Evolutionary conservation across 2,329 filamentous ascomycete genomes (phyloP), one percentile per base, ranked within the genome.

Genomic region (Neurospora crassa): DNA sequence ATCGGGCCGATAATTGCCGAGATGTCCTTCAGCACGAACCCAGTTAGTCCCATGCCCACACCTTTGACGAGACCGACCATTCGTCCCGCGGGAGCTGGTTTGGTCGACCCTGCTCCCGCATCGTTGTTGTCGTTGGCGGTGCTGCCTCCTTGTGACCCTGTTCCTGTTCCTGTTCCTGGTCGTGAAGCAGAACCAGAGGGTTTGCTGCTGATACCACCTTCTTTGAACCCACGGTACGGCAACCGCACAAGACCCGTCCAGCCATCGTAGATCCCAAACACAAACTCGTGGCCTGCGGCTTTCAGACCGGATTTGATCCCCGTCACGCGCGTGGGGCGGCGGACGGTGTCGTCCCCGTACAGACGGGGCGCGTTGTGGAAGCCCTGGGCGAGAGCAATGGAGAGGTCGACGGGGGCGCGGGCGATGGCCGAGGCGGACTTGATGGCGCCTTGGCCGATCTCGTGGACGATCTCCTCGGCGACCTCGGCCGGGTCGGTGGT

Each of bases 311-410:
- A 91, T 68, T 84, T 83, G 71, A 92, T 84, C 2, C 89, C 90
- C 0, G 89, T 91, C 59, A 92, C 87, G 8, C 88, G 85, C 1
- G 84, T 84, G 0, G 89, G 88, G 1, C 85, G 84, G 3, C 90
- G 85, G 1, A 92, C 90, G 1, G 90, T 92, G 68, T 88, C 85
- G 75, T 92, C 90, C 16, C 90, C 90, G 74, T 92, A 92, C 0
- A 92, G 82, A 2, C 89, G 85, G 1, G 90, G 90, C 0, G 89
- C 89, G 74, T 92, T 92, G 78, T 92, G 90, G 74, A 92, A 91
- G 1, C 90, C 90, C 76, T 91, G 89, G 1, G 88, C 88, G 1
- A 92, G 77, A 0, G 88, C 88, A 53, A 91, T 80, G 0, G 86
- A 84, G 2, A 91, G 78, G 75, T 90, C 85, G 74, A 90, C 86